Evolutionary conservation across 2,329 filamentous ascomycete species (phyloP).

Genomic region (Talaromyces sp.): DNA sequence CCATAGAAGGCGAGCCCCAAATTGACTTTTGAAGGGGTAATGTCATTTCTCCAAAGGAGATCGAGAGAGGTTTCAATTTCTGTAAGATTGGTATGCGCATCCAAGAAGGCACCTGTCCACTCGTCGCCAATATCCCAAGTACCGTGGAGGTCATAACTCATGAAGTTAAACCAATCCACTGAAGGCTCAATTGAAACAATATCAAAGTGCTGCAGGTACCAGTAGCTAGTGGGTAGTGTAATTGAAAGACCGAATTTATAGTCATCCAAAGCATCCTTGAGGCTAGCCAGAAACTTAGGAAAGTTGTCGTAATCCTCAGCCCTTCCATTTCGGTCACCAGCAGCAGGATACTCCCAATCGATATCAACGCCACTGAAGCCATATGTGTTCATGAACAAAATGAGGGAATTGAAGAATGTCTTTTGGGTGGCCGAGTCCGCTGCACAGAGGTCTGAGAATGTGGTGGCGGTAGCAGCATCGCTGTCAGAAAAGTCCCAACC

Average conservation of each 20-base stretch:
- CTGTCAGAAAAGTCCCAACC: background rate
- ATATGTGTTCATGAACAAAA: background rate
- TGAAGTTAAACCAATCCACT: conserved; percentile 32
- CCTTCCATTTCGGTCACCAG: conserved; percentile 1
- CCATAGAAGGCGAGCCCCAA: conserved; percentile 32
- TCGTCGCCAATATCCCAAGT: conserved; percentile 25
- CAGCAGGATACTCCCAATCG: conserved; percentile 13
- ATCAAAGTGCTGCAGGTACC: conserved; percentile 32
- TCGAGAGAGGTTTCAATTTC: conserved; percentile 34
- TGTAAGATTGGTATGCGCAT: conserved; percentile 31
- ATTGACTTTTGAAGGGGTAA: conserved; percentile 24
- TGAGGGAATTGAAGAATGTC: conserved; percentile 4
- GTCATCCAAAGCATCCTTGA: conserved; percentile 7
- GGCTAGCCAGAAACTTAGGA: conserved; percentile 13
- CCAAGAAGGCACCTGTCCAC: conserved; percentile 12
- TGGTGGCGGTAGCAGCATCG: background rate
- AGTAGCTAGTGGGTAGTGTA: conserved; percentile 17
- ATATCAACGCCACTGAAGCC: conserved; percentile 15
- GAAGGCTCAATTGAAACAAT: conserved; percentile 17
- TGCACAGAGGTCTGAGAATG: background rate
- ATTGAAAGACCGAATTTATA: conserved; percentile 12
- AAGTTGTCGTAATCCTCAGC: conserved; percentile 14
- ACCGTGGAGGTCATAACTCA: conserved; percentile 32
- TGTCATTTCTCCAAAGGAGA: conserved; percentile 31
- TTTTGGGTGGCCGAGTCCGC: background rate